phyloP scores from a whole-genome alignment of 139 green algal genomes.

The Tetradesmus obliquus region DNA sequence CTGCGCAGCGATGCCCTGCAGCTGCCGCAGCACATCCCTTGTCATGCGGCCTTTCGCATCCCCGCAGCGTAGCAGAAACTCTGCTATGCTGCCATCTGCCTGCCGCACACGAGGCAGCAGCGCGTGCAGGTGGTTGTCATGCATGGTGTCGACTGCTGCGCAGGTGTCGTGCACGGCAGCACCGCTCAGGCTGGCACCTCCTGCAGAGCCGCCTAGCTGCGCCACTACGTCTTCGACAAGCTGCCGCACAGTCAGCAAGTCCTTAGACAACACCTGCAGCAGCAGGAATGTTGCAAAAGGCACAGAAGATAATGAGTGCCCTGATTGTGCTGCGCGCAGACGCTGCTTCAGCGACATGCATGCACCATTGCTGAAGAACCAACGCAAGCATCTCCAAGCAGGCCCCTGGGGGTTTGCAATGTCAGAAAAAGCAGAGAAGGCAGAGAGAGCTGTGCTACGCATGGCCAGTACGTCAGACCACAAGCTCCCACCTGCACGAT shows the following conservation, averaged over 20 bases:
- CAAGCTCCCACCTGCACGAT: constrained; percentile 60
- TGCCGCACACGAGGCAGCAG: constrained; percentile 72
- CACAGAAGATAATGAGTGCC: background rate
- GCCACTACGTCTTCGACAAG: constrained; percentile 77
- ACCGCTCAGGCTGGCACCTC: constrained; percentile 7
- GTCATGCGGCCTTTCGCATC: constrained; percentile 81
- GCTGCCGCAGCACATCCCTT: constrained; percentile 79
- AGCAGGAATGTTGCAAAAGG: background rate
- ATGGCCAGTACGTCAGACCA: background rate
- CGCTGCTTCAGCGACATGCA: too few species aligned
- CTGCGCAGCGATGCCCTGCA: constrained; percentile 78
- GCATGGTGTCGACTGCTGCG: constrained; percentile 86
- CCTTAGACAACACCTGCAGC: constrained; percentile 67
- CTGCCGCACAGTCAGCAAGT: constrained; percentile 68
- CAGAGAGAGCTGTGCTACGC: background rate
- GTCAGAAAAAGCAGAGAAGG: too few species aligned
- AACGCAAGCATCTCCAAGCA: too few species aligned
- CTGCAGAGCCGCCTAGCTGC: constrained; percentile 54
- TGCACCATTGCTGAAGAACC: too few species aligned
- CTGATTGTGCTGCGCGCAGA: background rate
- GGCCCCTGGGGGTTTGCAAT: too few species aligned
- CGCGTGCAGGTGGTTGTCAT: constrained; percentile 70
- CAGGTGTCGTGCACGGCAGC: constrained; percentile 68
- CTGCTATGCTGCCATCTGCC: constrained; percentile 49
- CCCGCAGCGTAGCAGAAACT: constrained; percentile 53